Conservation (phyloP, 345 rosid species). For the Rhodamnia argentea region DNA sequence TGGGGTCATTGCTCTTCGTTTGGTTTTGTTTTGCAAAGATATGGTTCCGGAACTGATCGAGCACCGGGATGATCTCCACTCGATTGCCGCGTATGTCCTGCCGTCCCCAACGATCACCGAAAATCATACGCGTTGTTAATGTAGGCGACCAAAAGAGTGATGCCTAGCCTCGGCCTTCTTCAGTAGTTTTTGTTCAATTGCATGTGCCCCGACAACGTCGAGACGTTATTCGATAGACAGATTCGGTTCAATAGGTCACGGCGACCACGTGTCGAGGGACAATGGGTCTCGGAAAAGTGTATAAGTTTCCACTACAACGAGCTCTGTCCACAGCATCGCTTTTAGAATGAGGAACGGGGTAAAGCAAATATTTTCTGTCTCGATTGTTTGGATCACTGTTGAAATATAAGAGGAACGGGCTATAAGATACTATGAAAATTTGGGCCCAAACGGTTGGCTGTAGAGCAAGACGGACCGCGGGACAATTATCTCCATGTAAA, state of each 20-base stretch:
- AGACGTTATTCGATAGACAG: not conserved
- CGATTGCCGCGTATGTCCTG: not conserved
- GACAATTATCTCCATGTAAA: not conserved
- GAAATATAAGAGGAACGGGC: not conserved
- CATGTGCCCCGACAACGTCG: fast-evolving
- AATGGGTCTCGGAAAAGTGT: not conserved
- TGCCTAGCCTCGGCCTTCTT: too few relatives aligned
- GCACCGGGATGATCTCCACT: not conserved
- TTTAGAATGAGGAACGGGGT: not conserved
- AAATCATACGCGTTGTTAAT: not conserved
- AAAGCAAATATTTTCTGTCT: not conserved
- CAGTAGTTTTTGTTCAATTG: fast-evolving
- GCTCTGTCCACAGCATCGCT: not conserved
- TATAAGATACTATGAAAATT: not conserved
- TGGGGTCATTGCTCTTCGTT: not conserved
- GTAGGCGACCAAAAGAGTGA: not conserved
- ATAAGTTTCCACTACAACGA: not conserved
- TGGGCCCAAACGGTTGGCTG: not conserved
- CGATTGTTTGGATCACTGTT: not conserved
- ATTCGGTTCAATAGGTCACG: not conserved
- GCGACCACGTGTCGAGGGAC: not conserved
- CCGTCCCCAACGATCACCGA: not conserved
- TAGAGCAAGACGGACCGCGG: not conserved
- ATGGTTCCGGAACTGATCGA: not conserved
- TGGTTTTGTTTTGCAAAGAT: not conserved